Evolutionary conservation across 331 rosid species (phyloP).

Genomic region (Pyrus hybrid): DNA sequence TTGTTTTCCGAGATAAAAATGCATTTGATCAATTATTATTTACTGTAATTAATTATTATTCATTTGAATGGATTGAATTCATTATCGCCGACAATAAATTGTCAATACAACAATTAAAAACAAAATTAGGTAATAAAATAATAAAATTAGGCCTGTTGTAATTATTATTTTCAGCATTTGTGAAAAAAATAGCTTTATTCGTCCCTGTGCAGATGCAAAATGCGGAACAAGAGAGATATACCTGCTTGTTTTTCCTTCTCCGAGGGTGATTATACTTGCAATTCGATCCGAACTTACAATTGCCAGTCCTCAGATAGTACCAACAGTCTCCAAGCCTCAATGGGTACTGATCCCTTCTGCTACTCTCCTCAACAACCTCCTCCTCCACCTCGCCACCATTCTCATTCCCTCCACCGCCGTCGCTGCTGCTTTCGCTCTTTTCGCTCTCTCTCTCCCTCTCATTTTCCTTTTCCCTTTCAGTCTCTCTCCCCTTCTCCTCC

Average conservation of each 20-base stretch:
- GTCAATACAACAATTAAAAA: too few species aligned
- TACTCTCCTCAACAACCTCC: constrained; percentile 18
- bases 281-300: constrained; percentile 66
- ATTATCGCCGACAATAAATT: too few species aligned
- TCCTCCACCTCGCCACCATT: constrained; percentile 25
- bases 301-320: constrained; percentile 63
- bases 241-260: constrained; percentile 50
- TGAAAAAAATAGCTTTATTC: too few species aligned
- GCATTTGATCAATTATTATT: rapidly evolving
- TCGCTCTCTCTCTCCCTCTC: background rate
- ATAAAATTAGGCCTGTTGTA: too few species aligned
- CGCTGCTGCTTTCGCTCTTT: background rate
- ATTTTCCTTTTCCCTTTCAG: background rate
- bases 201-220: too few species aligned
- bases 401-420: constrained; percentile 32
- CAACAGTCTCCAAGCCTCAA: constrained; percentile 78
- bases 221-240: constrained; percentile 2
- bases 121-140: too few species aligned
- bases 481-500: background rate
- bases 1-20: rapidly evolving
- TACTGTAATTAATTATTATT: too few species aligned
- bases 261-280: constrained; percentile 89
- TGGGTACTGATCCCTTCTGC: constrained; percentile 38
- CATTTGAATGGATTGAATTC: too few species aligned
- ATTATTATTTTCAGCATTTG: too few species aligned